phyloP scores from a whole-genome alignment of 163 green algal genomes.

The Prototheca wickerhamii region DNA sequence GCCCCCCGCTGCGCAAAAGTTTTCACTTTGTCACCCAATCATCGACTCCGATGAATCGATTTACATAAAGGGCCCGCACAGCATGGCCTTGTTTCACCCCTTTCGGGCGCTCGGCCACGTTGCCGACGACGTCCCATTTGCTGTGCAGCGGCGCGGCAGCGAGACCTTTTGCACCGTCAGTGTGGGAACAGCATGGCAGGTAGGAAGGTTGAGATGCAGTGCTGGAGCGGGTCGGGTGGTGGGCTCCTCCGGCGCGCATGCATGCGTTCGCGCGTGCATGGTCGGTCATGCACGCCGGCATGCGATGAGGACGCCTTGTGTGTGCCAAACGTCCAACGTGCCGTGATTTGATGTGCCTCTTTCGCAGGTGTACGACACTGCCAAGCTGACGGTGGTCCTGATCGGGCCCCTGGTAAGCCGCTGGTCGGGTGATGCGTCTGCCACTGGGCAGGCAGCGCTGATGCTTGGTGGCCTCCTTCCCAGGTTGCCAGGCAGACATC shows the following conservation, averaged over 20 bases:
- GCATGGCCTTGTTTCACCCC: conserved; percentile 16
- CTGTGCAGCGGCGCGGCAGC: conserved; percentile 61
- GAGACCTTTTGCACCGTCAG: conserved; percentile 77
- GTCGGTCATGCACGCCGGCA: background rate
- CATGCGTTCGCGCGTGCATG: background rate
- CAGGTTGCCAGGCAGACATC: background rate
- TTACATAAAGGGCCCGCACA: too few species aligned
- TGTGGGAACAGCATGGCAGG: conserved; percentile 84
- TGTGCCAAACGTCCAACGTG: background rate
- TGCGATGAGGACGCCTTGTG: background rate
- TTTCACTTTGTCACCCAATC: too few species aligned
- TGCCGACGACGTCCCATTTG: conserved; percentile 77
- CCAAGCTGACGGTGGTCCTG: conserved; percentile 65
- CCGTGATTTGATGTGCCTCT: background rate
- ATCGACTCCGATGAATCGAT: too few species aligned
- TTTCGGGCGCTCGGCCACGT: conserved; percentile 84
- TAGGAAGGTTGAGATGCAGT: conserved; percentile 9
- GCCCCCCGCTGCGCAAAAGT: too few species aligned
- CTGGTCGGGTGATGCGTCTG: background rate
- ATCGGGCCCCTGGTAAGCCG: conserved; percentile 66
- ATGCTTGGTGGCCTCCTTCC: background rate
- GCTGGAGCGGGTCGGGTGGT: background rate
- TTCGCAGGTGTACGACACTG: conserved; percentile 75
- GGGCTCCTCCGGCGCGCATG: background rate
- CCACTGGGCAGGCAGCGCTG: background rate